These are phyloP conservation scores for Eucalyptus brandiana DNA, from an alignment of 345 rosid species.

Conservation along the genomic window DNA sequence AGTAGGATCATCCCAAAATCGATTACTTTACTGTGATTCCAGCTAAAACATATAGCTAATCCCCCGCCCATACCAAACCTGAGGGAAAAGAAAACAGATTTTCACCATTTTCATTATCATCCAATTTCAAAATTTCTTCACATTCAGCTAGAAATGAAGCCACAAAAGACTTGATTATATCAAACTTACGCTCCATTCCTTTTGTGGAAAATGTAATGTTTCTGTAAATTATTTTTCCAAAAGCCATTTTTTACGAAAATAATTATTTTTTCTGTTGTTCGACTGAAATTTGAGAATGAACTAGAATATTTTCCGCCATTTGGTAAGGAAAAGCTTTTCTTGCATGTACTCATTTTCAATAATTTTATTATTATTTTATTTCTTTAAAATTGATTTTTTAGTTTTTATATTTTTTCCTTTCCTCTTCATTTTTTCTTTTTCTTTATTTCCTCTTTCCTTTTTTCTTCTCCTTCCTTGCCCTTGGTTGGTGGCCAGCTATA, in stretches of 20 bases:
- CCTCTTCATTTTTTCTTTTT: too few relatives aligned
- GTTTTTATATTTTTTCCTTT: too few relatives aligned
- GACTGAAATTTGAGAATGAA: too few relatives aligned
- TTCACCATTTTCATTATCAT: background rate
- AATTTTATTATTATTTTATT: too few relatives aligned
- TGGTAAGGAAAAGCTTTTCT: too few relatives aligned
- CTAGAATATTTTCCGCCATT: fast-evolving
- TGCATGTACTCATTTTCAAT: too few relatives aligned
- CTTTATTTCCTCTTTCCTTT: too few relatives aligned
- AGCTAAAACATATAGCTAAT: background rate
- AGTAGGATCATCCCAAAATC: background rate
- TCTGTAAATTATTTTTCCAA: too few relatives aligned
- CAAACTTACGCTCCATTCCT: fast-evolving
- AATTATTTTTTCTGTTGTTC: fast-evolving
- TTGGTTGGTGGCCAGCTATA: fast-evolving
- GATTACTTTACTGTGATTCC: background rate
- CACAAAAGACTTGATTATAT: background rate
- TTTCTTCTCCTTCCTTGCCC: too few relatives aligned
- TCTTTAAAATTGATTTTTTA: too few relatives aligned
- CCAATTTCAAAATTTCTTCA: background rate
- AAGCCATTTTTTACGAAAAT: too few relatives aligned
- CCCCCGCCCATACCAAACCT: background rate
- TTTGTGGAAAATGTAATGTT: fast-evolving
- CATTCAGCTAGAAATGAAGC: background rate
- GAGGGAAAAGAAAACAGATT: background rate